Conservation (phyloP, 1,284 basidiomycete species). For the Sparassis latifolia region DNA sequence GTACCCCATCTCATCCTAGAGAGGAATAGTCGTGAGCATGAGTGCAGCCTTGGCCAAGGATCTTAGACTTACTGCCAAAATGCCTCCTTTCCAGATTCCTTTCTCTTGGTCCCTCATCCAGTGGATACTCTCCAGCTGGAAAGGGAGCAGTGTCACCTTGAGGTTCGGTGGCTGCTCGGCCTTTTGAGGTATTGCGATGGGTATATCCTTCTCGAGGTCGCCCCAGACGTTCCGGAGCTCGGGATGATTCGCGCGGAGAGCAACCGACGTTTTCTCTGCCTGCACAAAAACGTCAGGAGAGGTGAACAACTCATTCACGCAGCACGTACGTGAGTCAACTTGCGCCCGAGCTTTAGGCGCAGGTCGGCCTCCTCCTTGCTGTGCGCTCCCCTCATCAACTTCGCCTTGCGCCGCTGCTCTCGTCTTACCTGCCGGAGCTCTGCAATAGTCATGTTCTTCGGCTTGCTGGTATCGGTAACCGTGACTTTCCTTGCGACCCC, state of each 20-base stretch:
- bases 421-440: constrained; percentile 23
- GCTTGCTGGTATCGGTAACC: constrained; percentile 13
- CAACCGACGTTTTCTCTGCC: constrained; percentile 73
- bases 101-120: constrained; percentile 98
- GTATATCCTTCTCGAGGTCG: constrained; percentile 64
- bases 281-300: constrained; percentile 23
- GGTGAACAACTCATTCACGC: constrained; percentile 9
- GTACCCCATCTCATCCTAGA: constrained; percentile 86
- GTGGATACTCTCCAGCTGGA: constrained; percentile 88
- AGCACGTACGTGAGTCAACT: constrained; percentile 53
- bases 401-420: constrained; percentile 22
- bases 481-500: constrained; percentile 12
- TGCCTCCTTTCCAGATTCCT: constrained; percentile 84
- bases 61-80: constrained; percentile 71
- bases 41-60: not conserved
- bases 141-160: constrained; percentile 68
- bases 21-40: not conserved
- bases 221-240: constrained; percentile 89
- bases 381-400: constrained; percentile 6
- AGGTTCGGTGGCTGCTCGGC: constrained; percentile 79
- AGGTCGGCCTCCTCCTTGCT: constrained; percentile 46
- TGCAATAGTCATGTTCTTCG: constrained; percentile 31
- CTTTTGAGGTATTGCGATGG: constrained; percentile 59
- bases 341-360: constrained; percentile 54
- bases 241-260: constrained; percentile 59